phyloP scores from a whole-genome alignment of 768 basidiomycete genomes.

The Cyclocybe aegerita region DNA sequence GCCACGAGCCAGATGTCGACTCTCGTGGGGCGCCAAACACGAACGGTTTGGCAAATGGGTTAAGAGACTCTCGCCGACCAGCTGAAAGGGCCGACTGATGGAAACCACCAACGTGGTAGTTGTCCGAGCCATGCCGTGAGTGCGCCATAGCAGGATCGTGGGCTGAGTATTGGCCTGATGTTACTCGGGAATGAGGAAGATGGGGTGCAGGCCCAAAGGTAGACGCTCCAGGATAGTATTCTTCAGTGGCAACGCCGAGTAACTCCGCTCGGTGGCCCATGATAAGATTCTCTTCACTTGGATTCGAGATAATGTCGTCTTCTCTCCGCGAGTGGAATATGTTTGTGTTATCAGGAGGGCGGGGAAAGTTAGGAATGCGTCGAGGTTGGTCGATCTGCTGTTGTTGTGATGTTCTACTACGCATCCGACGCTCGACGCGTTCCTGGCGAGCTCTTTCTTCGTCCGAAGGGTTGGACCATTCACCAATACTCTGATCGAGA shows the following conservation, averaged over 20 bases:
- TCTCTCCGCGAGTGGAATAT: constrained; percentile 36
- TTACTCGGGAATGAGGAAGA: constrained; percentile 66
- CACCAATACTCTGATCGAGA: constrained; percentile 70
- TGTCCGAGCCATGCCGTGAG: constrained; percentile 51
- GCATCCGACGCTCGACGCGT: constrained; percentile 62
- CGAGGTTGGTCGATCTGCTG: constrained; percentile 61
- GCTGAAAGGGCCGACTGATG: constrained; percentile 22
- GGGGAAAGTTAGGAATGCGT: constrained; percentile 77
- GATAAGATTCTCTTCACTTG: constrained; percentile 72
- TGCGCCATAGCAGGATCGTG: constrained; percentile 67
- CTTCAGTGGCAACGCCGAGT: constrained; percentile 39
- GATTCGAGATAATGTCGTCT: constrained; percentile 81
- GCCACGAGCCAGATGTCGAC: constrained; percentile 20
- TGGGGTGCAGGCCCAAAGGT: constrained; percentile 20
- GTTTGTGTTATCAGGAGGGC: constrained; percentile 59
- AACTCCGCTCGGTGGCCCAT: constrained; percentile 36
- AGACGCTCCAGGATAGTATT: constrained; percentile 46
- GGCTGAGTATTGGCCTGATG: constrained; percentile 58
- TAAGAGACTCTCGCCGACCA: constrained; percentile 47
- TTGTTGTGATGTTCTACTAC: constrained; percentile 44
- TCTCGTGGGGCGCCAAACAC: constrained; percentile 59
- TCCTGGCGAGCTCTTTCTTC: constrained; percentile 78
- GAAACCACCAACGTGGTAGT: constrained; percentile 16
- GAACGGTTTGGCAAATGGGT: constrained; percentile 83
- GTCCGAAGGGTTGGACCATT: constrained; percentile 90